Percentiles rank a stretch among this genome's conserved stretches.
phyloP scores from a whole-genome alignment of 2,329 filamentous ascomycete genomes.

The Pseudocercospora musae region DNA sequence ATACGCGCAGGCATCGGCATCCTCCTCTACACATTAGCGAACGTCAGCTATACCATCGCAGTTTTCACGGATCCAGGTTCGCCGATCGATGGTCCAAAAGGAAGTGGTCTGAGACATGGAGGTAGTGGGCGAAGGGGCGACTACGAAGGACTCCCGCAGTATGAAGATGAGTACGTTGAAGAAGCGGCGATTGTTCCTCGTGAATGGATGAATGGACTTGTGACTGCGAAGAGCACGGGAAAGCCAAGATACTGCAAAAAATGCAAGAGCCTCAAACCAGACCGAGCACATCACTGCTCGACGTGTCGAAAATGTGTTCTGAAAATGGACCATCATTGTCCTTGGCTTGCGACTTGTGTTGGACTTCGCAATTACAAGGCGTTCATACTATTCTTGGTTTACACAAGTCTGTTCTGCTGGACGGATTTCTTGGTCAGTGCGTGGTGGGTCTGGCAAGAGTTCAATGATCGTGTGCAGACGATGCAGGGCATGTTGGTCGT shows the following conservation, averaged over 20 bases:
- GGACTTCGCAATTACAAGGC: slow-evolving; percentile 93
- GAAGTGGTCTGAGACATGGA: neutral
- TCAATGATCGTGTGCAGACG: slow-evolving; percentile 67
- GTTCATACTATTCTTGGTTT: slow-evolving; percentile 87
- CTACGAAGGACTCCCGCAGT: slow-evolving; percentile 80
- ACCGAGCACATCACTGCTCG: slow-evolving; percentile 94
- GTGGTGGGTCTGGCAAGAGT: slow-evolving; percentile 80
- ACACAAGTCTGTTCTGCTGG: slow-evolving; percentile 83
- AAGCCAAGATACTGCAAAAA: slow-evolving; percentile 93
- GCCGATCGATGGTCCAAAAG: slow-evolving; percentile 42
- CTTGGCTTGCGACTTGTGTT: slow-evolving; percentile 94
- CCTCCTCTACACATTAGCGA: slow-evolving; percentile 71
- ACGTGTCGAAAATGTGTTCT: slow-evolving; percentile 90
- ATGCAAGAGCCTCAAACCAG: slow-evolving; percentile 89
- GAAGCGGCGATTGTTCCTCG: slow-evolving; percentile 15
- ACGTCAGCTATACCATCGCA: slow-evolving; percentile 85
- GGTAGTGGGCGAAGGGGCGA: slow-evolving; percentile 31
- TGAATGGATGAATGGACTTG: slow-evolving; percentile 54
- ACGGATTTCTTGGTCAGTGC: slow-evolving; percentile 73
- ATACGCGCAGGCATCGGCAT: slow-evolving; percentile 58
- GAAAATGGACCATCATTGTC: slow-evolving; percentile 99
- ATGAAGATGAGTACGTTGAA: slow-evolving; percentile 47
- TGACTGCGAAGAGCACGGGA: slow-evolving; percentile 85
- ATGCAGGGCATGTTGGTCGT: slow-evolving; percentile 74
- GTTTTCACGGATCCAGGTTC: slow-evolving; percentile 89